phyloP scores from a whole-genome alignment of 2,329 filamentous ascomycete genomes.

The Fusarium sp. region DNA sequence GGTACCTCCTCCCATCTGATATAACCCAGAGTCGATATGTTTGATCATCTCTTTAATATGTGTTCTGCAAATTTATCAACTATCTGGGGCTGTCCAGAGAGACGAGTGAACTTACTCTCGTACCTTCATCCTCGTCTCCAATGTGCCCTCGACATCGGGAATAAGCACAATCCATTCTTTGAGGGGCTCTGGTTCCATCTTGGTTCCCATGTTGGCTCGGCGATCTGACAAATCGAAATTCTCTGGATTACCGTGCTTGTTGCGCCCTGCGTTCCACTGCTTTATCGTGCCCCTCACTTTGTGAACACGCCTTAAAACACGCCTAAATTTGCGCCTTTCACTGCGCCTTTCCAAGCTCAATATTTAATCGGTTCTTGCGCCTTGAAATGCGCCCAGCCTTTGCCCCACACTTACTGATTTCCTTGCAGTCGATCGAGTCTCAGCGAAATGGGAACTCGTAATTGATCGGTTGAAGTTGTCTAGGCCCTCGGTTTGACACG shows the following conservation, averaged over 20 bases:
- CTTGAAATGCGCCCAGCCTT: background rate
- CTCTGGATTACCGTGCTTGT: too few species aligned
- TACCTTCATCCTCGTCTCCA: background rate
- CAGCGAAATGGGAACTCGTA: background rate
- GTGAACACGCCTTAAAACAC: background rate
- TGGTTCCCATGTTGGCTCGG: background rate
- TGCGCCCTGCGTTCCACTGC: background rate
- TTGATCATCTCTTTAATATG: background rate
- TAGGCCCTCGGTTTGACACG: background rate
- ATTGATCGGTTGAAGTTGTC: background rate
- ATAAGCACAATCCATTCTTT: background rate
- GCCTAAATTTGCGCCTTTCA: background rate
- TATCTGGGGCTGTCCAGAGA: background rate
- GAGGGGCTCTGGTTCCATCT: background rate
- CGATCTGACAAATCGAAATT: background rate
- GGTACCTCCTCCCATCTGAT: constrained; percentile 1
- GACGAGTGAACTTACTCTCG: background rate
- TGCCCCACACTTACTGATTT: background rate
- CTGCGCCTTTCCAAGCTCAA: background rate
- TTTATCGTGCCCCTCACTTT: background rate
- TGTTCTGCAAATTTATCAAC: background rate
- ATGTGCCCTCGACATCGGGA: background rate
- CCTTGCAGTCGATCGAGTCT: background rate
- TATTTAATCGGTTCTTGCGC: background rate
- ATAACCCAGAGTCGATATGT: background rate